These are phyloP conservation scores for Botryotinia globosa DNA, from an alignment of 2,329 filamentous ascomycete species.

Conservation along the genomic window DNA sequence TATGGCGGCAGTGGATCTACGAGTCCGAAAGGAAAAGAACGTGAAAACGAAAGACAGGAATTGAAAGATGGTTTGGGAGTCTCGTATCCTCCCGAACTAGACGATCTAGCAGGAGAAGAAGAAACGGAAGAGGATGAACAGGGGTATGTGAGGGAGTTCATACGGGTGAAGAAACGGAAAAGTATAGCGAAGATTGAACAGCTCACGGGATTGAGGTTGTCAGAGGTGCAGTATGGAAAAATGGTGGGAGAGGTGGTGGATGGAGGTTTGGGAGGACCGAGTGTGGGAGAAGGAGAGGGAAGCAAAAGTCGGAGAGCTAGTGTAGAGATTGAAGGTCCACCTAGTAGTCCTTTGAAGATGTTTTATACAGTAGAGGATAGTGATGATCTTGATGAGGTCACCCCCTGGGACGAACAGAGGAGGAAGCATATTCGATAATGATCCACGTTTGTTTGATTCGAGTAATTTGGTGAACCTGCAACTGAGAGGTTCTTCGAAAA, in stretches of 20 bases:
- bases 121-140: slow-evolving; percentile 15
- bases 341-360: slow-evolving; percentile 24
- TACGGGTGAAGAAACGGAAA: slow-evolving; percentile 16
- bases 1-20: neutral
- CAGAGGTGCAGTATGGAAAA: slow-evolving; percentile 19
- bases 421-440: neutral
- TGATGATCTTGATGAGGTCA: slow-evolving; percentile 10
- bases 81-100: neutral
- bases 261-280: neutral
- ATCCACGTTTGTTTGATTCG: neutral
- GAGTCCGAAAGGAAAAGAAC: neutral
- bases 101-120: slow-evolving; percentile 3
- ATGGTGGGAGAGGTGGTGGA: slow-evolving; percentile 17
- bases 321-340: slow-evolving; percentile 11
- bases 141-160: slow-evolving; percentile 14
- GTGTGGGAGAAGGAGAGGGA: neutral
- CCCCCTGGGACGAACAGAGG: neutral
- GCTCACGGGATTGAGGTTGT: slow-evolving; percentile 16
- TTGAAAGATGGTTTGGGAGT: neutral
- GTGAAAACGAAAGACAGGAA: neutral
- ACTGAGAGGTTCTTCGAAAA: neutral
- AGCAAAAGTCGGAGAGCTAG: neutral
- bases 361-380: slow-evolving; percentile 14
- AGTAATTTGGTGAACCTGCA: neutral
- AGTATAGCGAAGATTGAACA: slow-evolving; percentile 21